phyloP scores from a whole-genome alignment of 768 basidiomycete species.

The Phallus indusiatus region DNA sequence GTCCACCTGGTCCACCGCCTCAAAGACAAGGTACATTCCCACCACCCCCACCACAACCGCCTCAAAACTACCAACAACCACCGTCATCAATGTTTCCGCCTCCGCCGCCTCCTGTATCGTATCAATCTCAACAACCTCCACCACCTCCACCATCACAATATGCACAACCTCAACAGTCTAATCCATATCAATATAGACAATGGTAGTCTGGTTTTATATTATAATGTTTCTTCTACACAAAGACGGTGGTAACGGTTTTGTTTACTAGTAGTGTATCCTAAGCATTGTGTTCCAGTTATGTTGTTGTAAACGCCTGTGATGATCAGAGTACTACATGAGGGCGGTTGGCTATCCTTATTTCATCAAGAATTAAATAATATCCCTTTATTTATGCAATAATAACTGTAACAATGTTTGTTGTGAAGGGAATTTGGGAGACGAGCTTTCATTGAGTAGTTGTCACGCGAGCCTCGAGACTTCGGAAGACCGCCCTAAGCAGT shows the following conservation, averaged over 20 bases:
- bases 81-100: background rate
- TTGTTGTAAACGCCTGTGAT: too few relatives aligned
- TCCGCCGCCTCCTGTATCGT: constrained; percentile 4
- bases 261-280: background rate
- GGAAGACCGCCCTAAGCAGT: too few relatives aligned
- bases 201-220: constrained; percentile 1
- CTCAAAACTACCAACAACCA: constrained; percentile 5
- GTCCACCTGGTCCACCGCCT: constrained; percentile 13
- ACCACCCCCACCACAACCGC: constrained; percentile 13
- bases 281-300: background rate
- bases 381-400: background rate
- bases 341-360: background rate
- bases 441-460: too few relatives aligned
- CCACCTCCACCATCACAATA: constrained; percentile 5
- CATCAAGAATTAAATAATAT: background rate
- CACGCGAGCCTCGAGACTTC: too few relatives aligned
- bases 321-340: too few relatives aligned
- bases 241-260: background rate
- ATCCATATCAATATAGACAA: constrained; percentile 1
- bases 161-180: background rate
- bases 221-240: background rate
- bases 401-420: too few relatives aligned
- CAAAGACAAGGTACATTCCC: background rate
- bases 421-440: too few relatives aligned
- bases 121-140: background rate